These are phyloP conservation scores for Strobilomyces echinocephalus DNA, from an alignment of 768 basidiomycete genomes.

Conservation along the genomic window DNA sequence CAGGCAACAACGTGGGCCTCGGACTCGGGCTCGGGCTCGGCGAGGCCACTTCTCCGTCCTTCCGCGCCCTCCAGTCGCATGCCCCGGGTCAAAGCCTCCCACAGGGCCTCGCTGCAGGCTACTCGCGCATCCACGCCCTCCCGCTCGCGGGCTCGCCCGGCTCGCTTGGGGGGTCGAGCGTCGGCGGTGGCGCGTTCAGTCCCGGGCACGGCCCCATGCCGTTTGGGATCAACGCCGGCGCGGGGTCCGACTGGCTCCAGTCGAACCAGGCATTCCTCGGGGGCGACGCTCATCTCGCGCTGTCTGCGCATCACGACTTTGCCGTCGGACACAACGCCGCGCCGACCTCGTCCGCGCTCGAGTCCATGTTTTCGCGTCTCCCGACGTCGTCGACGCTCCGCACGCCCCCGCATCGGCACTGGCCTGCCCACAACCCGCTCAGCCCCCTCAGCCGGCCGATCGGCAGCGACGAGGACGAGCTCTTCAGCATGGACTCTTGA, in stretches of 20 bases:
- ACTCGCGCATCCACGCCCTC: conserved; percentile 81
- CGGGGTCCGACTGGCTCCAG: conserved; percentile 24
- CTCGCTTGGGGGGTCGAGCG: conserved; percentile 26
- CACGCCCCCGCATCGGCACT: conserved; percentile 32
- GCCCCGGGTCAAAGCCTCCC: conserved; percentile 90
- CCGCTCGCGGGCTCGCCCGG: conserved; percentile 39
- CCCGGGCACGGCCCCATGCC: conserved; percentile 30
- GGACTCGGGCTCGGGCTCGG: conserved; percentile 23
- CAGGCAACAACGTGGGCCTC: conserved; percentile 10
- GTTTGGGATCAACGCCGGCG: conserved; percentile 28
- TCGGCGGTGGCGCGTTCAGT: conserved; percentile 26
- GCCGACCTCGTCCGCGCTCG: conserved; percentile 32
- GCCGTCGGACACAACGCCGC: not conserved
- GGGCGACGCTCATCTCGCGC: conserved; percentile 20
- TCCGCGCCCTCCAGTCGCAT: conserved; percentile 79
- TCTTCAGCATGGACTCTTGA: conserved; percentile 61
- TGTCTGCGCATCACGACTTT: conserved; percentile 25
- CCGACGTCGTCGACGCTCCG: conserved; percentile 24
- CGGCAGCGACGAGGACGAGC: conserved; percentile 54
- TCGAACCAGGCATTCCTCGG: conserved; percentile 20
- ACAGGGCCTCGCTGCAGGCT: conserved; percentile 87
- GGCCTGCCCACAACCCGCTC: conserved; percentile 36
- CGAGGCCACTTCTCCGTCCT: conserved; percentile 54
- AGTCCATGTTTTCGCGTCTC: conserved; percentile 52
- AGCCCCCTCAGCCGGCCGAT: conserved; percentile 63